Percentiles rank a stretch among this genome's conserved stretches.
Conservation (phyloP, 2,329 filamentous ascomycete genomes). For the Bisporella sp. region DNA sequence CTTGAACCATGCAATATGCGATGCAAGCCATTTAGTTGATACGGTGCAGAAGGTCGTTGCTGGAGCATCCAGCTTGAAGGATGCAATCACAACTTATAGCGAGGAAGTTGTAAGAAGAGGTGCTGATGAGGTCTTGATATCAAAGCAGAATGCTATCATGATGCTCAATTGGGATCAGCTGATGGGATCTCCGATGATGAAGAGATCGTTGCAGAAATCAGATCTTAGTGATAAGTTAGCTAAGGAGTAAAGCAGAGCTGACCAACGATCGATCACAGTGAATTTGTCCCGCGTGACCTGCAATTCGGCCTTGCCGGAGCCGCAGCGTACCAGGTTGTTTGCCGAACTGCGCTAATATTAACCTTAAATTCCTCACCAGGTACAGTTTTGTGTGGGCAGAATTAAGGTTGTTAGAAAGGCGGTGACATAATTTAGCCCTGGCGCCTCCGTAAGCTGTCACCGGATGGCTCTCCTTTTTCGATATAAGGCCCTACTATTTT, state of each 20-base stretch:
- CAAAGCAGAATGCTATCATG: constrained; percentile 8
- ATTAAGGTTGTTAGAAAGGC: no score
- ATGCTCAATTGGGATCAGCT: constrained; percentile 10
- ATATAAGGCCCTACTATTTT: no score
- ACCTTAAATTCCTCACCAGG: no score
- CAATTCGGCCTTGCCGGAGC: no score
- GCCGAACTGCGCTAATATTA: no score
- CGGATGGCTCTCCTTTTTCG: no score
- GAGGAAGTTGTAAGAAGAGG: constrained; percentile 11
- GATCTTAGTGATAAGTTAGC: constrained; percentile 8
- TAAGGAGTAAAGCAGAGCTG: constrained; percentile 1
- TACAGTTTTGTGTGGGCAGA: no score
- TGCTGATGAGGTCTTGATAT: constrained; percentile 6
- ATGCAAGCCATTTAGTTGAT: not conserved
- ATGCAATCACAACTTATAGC: constrained; percentile 8
- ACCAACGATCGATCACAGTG: no score
- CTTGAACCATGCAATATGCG: constrained; percentile 5
- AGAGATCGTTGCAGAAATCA: constrained; percentile 9
- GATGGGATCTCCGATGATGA: constrained; percentile 9
- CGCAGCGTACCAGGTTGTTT: no score
- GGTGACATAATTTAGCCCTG: no score
- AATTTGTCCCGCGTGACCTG: no score
- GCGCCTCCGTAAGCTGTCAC: no score
- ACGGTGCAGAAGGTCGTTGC: constrained; percentile 6
- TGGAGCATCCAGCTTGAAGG: constrained; percentile 4